Evolutionary conservation across 1,139 yeast genomes (phyloP), one percentile per base, ranked within the genome.

Genomic region (Blastobotrys malaysiensis): DNA sequence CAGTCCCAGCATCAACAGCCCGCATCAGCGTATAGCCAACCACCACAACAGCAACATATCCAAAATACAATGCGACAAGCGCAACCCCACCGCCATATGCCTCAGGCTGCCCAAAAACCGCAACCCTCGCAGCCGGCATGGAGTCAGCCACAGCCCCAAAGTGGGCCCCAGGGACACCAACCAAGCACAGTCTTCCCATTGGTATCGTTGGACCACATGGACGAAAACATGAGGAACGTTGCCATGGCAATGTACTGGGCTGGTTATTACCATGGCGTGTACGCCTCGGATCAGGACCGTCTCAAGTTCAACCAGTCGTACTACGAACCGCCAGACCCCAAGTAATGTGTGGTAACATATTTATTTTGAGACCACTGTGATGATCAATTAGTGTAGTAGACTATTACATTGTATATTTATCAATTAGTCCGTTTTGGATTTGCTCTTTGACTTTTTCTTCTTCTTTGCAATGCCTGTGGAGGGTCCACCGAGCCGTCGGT

Each of bases 221-320:
- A 63, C 26, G 64, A 65, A 1, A 58, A 58, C 13, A 55, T 62
- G 9, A 59, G 63, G 26, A 59, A 62, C 16, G 57, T 66, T 11
- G 63, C 65, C 5, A 63, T 66, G 66, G 61, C 69, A 2, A 65
- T 69, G 69, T 66, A 66, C 51, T 66, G 69, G 69, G 69, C 69
- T 1, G 69, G 69, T 9, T 66, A 66, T 43, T 66, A 66, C 50
- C 68, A 66, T 45, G 69, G 39, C 6, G 39, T 31, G 11, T 31
- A 31, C 16, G 39, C 39, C 16, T 31, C 39, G 4, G 39, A 31
- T 7, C 39, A 31, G 39, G 39, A 31, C 16, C 39, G 39, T 3
- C 14, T 31, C 4, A 31, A 31, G 39, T 31, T 31, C 39, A 31
- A 31, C 16, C 39, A 31, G 7, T 13, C 39, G 16, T 31, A 31